A percentile compares a stretch with the other conserved stretches of the same genome.
Evolutionary conservation across 306 rosid species (phyloP).

Genomic region (Cucurbita ficifolia): DNA sequence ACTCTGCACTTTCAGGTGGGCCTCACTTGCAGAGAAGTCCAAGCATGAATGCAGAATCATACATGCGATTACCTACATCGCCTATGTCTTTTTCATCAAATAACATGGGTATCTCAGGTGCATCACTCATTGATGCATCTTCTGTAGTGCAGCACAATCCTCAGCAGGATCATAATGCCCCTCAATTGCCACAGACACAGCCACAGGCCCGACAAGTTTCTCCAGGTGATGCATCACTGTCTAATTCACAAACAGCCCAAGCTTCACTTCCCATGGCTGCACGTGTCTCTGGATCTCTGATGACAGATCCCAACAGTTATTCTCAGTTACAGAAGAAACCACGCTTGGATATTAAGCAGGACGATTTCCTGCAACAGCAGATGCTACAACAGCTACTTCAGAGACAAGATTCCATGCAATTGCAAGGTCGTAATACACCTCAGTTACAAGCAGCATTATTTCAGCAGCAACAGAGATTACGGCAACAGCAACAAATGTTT

Average conservation of each 20-base stretch:
- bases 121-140: slow-evolving; percentile 84
- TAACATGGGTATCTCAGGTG: slow-evolving; percentile 78
- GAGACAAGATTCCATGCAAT: slow-evolving; percentile 13
- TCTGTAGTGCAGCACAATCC: slow-evolving; percentile 64
- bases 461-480: slow-evolving; percentile 24
- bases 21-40: slow-evolving; percentile 94
- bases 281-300: slow-evolving; percentile 45
- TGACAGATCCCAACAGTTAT: slow-evolving; percentile 49
- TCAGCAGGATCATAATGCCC: slow-evolving; percentile 64
- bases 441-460: slow-evolving; percentile 25
- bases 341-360: slow-evolving; percentile 71
- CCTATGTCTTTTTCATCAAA: slow-evolving; percentile 86
- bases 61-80: slow-evolving; percentile 74
- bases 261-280: slow-evolving; percentile 39
- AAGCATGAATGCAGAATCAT: slow-evolving; percentile 72
- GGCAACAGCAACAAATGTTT: slow-evolving; percentile 46
- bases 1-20: slow-evolving; percentile 77
- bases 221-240: slow-evolving; percentile 44
- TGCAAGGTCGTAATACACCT: slow-evolving; percentile 8
- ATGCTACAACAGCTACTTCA: slow-evolving; percentile 11
- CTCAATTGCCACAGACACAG: slow-evolving; percentile 54
- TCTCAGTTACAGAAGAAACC: slow-evolving; percentile 67
- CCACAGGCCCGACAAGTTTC: slow-evolving; percentile 49
- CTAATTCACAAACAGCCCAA: slow-evolving; percentile 42
- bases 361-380: slow-evolving; percentile 31